These are phyloP conservation scores for Aspergillus sparsus DNA, from an alignment of 495 filamentous ascomycete genomes.

Conservation along the genomic window DNA sequence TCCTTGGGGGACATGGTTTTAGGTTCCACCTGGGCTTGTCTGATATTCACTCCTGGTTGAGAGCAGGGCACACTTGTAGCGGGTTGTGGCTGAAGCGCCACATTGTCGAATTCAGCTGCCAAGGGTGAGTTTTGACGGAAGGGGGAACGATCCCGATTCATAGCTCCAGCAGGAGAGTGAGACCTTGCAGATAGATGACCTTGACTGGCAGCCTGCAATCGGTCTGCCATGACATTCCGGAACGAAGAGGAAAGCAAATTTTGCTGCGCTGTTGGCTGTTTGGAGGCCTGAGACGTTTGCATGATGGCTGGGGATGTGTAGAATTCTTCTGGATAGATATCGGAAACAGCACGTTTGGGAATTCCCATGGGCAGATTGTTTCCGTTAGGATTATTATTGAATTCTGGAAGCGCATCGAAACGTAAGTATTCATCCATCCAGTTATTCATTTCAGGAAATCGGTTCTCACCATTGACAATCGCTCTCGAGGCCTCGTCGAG, in stretches of 20 bases:
- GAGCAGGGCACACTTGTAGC: constrained; percentile 46
- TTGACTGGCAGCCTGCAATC: constrained; percentile 75
- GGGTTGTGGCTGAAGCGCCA: constrained; percentile 34
- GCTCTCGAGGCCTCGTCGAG: constrained; percentile 51
- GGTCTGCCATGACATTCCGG: constrained; percentile 68
- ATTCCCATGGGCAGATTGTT: constrained; percentile 47
- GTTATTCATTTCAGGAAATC: constrained; percentile 44
- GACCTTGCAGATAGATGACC: constrained; percentile 65
- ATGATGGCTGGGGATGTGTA: constrained; percentile 66
- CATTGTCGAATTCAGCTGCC: constrained; percentile 39
- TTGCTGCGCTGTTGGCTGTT: constrained; percentile 39
- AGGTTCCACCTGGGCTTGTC: constrained; percentile 43
- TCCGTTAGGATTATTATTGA: constrained; percentile 29
- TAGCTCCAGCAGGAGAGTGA: constrained; percentile 51
- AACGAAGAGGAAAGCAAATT: constrained; percentile 54
- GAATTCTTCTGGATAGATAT: constrained; percentile 81
- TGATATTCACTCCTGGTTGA: constrained; percentile 36
- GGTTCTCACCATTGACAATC: constrained; percentile 53
- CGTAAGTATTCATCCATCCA: constrained; percentile 67
- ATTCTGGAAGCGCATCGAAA: constrained; percentile 51
- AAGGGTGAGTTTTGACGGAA: constrained; percentile 77
- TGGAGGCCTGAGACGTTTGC: constrained; percentile 48
- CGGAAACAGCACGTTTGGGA: constrained; percentile 84
- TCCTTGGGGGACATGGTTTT: constrained; percentile 98
- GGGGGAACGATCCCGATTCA: constrained; percentile 74